Evolutionary conservation across 2,329 filamentous ascomycete species (phyloP), one percentile per base, ranked within the genome.

Genomic region (Paecilomyces niveus): DNA sequence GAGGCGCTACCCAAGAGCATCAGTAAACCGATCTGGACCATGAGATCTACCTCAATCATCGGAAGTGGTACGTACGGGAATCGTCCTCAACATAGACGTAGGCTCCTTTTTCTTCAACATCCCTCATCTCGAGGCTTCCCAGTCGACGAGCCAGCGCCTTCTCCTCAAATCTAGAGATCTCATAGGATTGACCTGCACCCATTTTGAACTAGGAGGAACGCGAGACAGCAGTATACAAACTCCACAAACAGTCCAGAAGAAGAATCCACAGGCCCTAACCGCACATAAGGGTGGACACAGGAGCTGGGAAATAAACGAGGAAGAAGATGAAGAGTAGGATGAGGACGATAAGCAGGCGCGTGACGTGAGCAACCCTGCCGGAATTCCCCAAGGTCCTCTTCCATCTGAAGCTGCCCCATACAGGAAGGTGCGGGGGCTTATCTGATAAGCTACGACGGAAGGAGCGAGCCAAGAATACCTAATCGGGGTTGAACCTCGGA

Each of bases 1-100:
- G 63, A 6, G 65, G 64, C 11, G 65, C 64, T 65, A 35, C 5
- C 2, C 13, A 53, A 39, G 13, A 22, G n/a, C 32, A 54, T 32
- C 29, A 31, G 31, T n/a, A 21, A 33, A 45, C 18, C 15, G 39
- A 45, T 18, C 39, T 21, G 15, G 15, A n/a, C 15, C 39, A 18
- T 45, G 3, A n/a, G 15, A 8, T 45, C 39, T 45, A 6, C 3
- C 13, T 29, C 39, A 3, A 3, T 21, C 18, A n/a, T 15, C 9
- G 8, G 18, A 52, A 3, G 22, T 32, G 45, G n/a, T 21, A 55
- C 62, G 10, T 54, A 61, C 62, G 59, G 11, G 31, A n/a, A 35
- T 64, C 62, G 32, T 61, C 54, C 10, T 60, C 62, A 9, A 59
- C 51, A 39, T 54, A 61, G 13, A 58, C 55, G 50, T 56, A 59